These are phyloP conservation scores for Euphorbia pulcherrima DNA, from an alignment of 345 rosid species.

Conservation along the genomic window DNA sequence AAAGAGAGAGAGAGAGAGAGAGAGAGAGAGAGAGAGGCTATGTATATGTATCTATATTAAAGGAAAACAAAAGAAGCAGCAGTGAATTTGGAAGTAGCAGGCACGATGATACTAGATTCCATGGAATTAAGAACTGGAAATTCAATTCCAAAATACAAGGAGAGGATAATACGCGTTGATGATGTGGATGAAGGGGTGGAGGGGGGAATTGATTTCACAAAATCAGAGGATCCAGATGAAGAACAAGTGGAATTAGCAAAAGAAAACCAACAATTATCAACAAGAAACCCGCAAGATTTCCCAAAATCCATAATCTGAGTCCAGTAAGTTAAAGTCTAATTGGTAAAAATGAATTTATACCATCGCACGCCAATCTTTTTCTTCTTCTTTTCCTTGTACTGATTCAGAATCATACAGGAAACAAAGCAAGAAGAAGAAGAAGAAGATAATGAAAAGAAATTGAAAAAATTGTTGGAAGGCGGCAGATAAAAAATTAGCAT, in stretches of 20 bases:
- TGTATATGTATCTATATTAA: conserved; percentile 1
- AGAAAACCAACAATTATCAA: background rate
- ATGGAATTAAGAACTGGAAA: conserved; percentile 9
- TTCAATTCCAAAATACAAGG: conserved; percentile 12
- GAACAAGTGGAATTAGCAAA: background rate
- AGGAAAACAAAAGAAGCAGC: conserved; percentile 6
- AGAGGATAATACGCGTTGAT: background rate
- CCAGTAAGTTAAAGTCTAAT: background rate
- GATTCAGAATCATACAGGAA: background rate
- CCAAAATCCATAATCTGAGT: conserved; percentile 10
- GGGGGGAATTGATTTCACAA: background rate
- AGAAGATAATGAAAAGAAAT: background rate
- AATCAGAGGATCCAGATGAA: conserved; percentile 13
- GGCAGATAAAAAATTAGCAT: background rate
- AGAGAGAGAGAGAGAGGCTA: background rate
- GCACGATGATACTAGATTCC: background rate
- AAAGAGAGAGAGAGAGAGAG: background rate
- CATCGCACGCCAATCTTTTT: background rate
- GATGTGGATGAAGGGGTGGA: background rate
- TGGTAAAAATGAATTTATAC: conserved; percentile 2
- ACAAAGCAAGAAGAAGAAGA: background rate
- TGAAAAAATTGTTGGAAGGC: background rate
- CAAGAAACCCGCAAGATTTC: conserved; percentile 5
- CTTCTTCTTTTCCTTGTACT: background rate
- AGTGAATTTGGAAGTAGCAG: conserved; percentile 1